Evolutionary conservation across 2,329 filamentous ascomycete genomes (phyloP), one percentile per base, ranked within the genome.

Genomic region (Orbilia oligospora): DNA sequence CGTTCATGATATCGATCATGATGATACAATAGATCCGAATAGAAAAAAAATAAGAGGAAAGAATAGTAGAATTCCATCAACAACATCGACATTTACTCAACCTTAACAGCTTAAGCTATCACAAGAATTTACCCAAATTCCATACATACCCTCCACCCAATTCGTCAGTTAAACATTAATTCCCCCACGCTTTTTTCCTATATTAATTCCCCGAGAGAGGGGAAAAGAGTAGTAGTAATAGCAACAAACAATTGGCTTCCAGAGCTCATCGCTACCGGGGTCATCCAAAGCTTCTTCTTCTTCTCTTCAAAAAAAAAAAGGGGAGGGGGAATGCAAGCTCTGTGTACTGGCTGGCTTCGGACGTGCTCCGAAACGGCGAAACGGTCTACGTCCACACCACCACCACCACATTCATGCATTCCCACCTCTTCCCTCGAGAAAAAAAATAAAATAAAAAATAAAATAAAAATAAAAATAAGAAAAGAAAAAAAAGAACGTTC

Each of bases 241-340:
- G 8, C 38, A 41, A 9, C 38, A 41, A 41, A 41, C 38, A 41
- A 41, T 41, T 41, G 38, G 38, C 38, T 41, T 41, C 61, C 61
- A 53, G 73, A 77, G 75, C 75, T 78, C 75, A 67, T 77, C 73
- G 66, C 41, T 44, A 38, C 68, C 51, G 44, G 53, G 61, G 20
- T 68, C 30, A 14, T 38, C 24, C 18, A 48, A 48, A 48, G 38
- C 38, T 41, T 41, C 38, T 41, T 41, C 33, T 36, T 12, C 33
- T 30, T 30, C 33, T 12, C 12, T 41, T 41, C 38, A 16, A 16
- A 9, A 27, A 24, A 51, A 51, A n/a, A 6, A 33, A 14, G 49
- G 36, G 41, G 18, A 46, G 63, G 9, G 9, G 63, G 24, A 61
- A 46, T 36, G 41, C 14, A 41, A 30, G 70, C 66, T 20, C 44